Percentiles rank a stretch among this genome's conserved stretches.
phyloP scores from a whole-genome alignment of 768 basidiomycete genomes.

The Phallus indusiatus region DNA sequence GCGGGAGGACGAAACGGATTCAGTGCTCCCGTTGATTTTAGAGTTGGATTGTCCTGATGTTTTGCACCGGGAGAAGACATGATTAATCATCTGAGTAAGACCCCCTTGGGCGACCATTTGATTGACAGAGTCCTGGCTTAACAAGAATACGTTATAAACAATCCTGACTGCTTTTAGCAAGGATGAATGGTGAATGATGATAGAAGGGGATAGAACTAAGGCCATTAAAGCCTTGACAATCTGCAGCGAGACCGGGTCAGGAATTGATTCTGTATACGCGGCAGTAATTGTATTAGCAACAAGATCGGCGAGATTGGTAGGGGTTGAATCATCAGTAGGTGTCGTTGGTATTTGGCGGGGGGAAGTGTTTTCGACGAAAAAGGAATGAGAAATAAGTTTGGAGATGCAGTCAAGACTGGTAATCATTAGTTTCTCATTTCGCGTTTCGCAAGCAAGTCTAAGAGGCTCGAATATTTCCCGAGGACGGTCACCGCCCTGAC shows the following conservation, averaged over 20 bases:
- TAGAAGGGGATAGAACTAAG: slow-evolving; percentile 76
- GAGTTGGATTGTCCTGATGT: slow-evolving; percentile 15
- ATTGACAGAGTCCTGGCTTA: slow-evolving; percentile 83
- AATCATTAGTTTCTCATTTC: slow-evolving; percentile 88
- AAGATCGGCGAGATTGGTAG: slow-evolving; percentile 66
- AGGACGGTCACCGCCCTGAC: slow-evolving; percentile 66
- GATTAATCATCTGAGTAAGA: slow-evolving; percentile 95
- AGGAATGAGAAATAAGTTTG: slow-evolving; percentile 94
- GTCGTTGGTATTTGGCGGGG: slow-evolving; percentile 54
- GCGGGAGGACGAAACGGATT: background rate
- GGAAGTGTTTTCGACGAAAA: slow-evolving; percentile 64
- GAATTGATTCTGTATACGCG: slow-evolving; percentile 79
- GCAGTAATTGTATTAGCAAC: slow-evolving; percentile 93
- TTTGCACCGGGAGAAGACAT: slow-evolving; percentile 82
- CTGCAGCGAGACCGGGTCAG: slow-evolving; percentile 88
- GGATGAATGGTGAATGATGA: slow-evolving; percentile 90
- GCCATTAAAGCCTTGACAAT: slow-evolving; percentile 93
- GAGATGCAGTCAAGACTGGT: slow-evolving; percentile 96
- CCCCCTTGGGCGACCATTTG: slow-evolving; percentile 99
- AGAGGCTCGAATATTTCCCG: slow-evolving; percentile 94
- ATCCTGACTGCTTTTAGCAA: slow-evolving; percentile 94
- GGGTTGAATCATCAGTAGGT: slow-evolving; percentile 42
- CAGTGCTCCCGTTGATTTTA: slow-evolving; percentile 2
- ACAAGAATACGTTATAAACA: slow-evolving; percentile 95
- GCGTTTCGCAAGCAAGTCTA: slow-evolving; percentile 91